These are phyloP conservation scores for Emericellopsis cladophorae DNA, from an alignment of 2,329 filamentous ascomycete genomes.

Conservation along the genomic window DNA sequence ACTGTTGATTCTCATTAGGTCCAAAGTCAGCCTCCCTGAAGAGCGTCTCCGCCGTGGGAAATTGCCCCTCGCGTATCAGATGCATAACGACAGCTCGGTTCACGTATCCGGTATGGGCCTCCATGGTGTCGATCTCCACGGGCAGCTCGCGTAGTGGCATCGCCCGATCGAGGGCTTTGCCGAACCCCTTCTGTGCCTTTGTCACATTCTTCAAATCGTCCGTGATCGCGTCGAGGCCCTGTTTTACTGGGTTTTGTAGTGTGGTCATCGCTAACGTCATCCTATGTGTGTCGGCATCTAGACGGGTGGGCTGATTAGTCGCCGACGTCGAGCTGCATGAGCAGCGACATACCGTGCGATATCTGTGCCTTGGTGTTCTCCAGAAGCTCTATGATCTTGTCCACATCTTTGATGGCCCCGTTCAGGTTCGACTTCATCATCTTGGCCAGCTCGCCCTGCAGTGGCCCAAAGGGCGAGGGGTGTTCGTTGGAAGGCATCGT, in stretches of 20 bases:
- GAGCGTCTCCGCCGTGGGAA: constrained; percentile 76
- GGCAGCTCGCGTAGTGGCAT: constrained; percentile 48
- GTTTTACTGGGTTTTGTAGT: constrained; percentile 75
- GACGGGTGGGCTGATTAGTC: neutral
- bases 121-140: constrained; percentile 70
- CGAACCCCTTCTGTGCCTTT: constrained; percentile 69
- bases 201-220: constrained; percentile 75
- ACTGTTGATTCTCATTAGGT: constrained; percentile 7
- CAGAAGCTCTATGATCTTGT: constrained; percentile 70
- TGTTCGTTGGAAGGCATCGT: constrained; percentile 20
- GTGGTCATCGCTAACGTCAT: constrained; percentile 67
- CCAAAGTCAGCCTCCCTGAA: constrained; percentile 52
- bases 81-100: constrained; percentile 96
- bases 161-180: constrained; percentile 67
- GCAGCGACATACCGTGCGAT: constrained; percentile 41
- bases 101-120: constrained; percentile 62
- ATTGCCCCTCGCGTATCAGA: constrained; percentile 85
- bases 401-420: constrained; percentile 65
- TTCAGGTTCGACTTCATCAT: constrained; percentile 57
- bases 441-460: constrained; percentile 64
- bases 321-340: no score
- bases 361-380: constrained; percentile 62
- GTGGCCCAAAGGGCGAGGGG: constrained; percentile 32
- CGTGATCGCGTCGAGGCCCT: constrained; percentile 68
- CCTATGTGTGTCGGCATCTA: constrained; percentile 32